phyloP scores from a whole-genome alignment of 2,329 filamentous ascomycete genomes.

The Xenosphaeropsis pyriputrescens region DNA sequence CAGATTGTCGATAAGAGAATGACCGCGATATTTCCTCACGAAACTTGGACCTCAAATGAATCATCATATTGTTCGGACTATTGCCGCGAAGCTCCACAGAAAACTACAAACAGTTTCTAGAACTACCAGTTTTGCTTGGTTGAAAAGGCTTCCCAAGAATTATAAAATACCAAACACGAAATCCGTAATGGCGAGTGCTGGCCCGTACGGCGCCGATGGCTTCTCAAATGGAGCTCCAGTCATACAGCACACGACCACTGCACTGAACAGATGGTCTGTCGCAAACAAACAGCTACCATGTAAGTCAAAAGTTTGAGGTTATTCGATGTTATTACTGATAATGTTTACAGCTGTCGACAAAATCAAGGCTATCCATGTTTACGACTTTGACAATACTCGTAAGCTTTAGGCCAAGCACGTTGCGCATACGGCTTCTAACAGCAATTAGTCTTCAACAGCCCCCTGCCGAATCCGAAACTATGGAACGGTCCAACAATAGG shows the following conservation, averaged over 20 bases:
- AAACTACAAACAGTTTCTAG: too few species aligned
- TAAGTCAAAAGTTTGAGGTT: constrained; percentile 19
- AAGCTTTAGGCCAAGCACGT: constrained; percentile 18
- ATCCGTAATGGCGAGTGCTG: too few species aligned
- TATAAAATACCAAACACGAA: too few species aligned
- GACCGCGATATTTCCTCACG: too few species aligned
- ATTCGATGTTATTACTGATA: constrained; percentile 5
- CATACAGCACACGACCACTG: constrained; percentile 44
- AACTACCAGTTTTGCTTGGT: too few species aligned
- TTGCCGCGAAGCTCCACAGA: too few species aligned
- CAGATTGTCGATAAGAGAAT: too few species aligned
- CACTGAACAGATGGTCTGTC: constrained; percentile 74
- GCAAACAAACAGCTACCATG: constrained; percentile 56
- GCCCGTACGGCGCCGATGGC: too few species aligned
- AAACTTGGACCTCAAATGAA: too few species aligned
- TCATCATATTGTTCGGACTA: too few species aligned
- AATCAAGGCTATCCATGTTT: constrained; percentile 75
- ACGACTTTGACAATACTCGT: constrained; percentile 97
- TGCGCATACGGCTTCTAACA: constrained; percentile 5
- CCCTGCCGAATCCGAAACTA: constrained; percentile 74
- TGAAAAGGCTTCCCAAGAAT: too few species aligned
- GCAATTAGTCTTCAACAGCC: constrained; percentile 68
- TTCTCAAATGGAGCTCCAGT: too few species aligned
- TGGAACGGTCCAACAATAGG: constrained; percentile 74
- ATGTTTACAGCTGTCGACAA: constrained; percentile 36